Conservation (phyloP, 2,329 filamentous ascomycete genomes). For the Penicillium sp. region DNA sequence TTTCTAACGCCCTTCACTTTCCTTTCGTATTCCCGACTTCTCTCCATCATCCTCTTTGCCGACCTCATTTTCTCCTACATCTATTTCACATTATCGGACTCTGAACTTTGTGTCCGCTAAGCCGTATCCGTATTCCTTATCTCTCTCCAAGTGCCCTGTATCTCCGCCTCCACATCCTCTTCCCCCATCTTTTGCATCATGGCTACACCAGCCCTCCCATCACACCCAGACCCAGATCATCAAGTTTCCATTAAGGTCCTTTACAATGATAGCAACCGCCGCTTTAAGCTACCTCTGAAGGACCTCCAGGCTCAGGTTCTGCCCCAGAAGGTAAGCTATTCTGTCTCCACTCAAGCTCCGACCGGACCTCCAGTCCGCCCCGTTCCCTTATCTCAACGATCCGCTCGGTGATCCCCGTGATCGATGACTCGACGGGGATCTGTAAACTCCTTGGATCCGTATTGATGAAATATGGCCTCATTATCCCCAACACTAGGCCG, state of each 20-base stretch:
- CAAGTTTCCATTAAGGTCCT: conserved; percentile 84
- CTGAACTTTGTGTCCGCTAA: neutral
- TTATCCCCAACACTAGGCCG: neutral
- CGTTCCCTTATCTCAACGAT: conserved; percentile 25
- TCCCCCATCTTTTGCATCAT: conserved; percentile 24
- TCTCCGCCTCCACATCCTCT: conserved; percentile 22
- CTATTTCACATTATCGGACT: conserved; percentile 8
- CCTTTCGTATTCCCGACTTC: conserved; percentile 19
- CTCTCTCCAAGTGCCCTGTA: conserved; percentile 6
- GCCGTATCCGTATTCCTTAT: conserved; percentile 13
- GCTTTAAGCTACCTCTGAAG: conserved; percentile 86
- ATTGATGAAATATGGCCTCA: neutral
- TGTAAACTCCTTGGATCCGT: conserved; percentile 1
- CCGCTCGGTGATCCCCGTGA: conserved; percentile 10
- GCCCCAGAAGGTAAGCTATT: conserved; percentile 76
- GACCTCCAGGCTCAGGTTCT: conserved; percentile 76
- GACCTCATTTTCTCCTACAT: conserved; percentile 15
- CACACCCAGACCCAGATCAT: conserved; percentile 64
- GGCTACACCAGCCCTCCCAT: conserved; percentile 46
- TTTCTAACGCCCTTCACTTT: conserved; percentile 23
- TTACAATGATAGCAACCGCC: conserved; percentile 73
- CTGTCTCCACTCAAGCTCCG: conserved; percentile 51
- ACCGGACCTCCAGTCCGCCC: conserved; percentile 29
- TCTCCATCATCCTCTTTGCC: conserved; percentile 22
- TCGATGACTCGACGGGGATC: conserved; percentile 12